A percentile compares a stretch with the other conserved stretches of the same genome.
Evolutionary conservation across 2,329 filamentous ascomycete genomes (phyloP).

Genomic region (Pyricularia sp.): DNA sequence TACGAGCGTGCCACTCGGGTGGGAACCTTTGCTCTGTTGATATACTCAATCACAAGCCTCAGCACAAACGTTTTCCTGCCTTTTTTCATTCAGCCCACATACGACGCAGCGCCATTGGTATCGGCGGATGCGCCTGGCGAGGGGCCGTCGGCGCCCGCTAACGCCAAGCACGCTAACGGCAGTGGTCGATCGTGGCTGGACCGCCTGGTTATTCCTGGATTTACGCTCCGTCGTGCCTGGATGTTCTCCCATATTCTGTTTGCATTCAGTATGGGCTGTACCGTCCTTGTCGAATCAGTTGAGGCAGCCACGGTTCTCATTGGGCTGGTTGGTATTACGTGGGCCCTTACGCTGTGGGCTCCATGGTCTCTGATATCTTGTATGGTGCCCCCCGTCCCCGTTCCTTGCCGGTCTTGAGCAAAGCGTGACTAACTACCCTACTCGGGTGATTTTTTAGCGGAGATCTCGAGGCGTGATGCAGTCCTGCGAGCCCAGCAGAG

Average conservation of each 20-base stretch:
- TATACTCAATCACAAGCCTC: conserved; percentile 82
- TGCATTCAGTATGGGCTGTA: conserved; percentile 69
- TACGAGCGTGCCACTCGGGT: conserved; percentile 82
- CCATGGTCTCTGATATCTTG: conserved; percentile 76
- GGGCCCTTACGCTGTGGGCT: conserved; percentile 90
- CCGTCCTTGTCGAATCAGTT: conserved; percentile 66
- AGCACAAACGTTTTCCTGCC: conserved; percentile 74
- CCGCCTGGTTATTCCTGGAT: conserved; percentile 63
- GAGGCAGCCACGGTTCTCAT: conserved; percentile 67
- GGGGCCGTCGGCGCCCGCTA: conserved; percentile 12
- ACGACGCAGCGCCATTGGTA: conserved; percentile 37
- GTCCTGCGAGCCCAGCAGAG: conserved; percentile 29
- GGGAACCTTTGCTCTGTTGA: conserved; percentile 79
- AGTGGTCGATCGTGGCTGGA: conserved; percentile 39
- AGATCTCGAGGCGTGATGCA: conserved; percentile 76
- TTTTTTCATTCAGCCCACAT: conserved; percentile 76
- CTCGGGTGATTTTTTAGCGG: conserved; percentile 41
- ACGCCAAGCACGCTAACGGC: conserved; percentile 21
- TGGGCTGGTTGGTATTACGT: conserved; percentile 76
- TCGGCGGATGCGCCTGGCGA: conserved; percentile 20
- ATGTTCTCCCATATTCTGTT: conserved; percentile 79
- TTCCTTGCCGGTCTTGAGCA: not conserved
- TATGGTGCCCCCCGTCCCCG: not conserved
- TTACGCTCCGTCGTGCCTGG: conserved; percentile 87
- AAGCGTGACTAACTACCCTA: not conserved